Percentiles rank a stretch among this genome's conserved stretches.
Evolutionary conservation across 2,329 filamentous ascomycete genomes (phyloP).

Genomic region (Xylaria sp.): DNA sequence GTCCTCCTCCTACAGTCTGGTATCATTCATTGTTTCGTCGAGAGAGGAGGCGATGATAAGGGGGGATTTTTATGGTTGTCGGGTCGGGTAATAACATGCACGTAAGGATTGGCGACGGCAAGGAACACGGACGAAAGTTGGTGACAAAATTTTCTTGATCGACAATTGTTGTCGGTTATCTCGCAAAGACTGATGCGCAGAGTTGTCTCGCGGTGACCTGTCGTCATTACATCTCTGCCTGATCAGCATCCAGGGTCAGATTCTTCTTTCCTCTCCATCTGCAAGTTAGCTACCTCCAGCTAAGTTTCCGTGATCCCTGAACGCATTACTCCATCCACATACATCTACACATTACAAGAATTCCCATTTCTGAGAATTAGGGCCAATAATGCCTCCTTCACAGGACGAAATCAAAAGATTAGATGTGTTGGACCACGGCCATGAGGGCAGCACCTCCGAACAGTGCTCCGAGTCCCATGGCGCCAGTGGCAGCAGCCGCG

Average conservation of each 20-base stretch:
- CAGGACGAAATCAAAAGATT: not conserved
- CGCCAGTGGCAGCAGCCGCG: slow-evolving; percentile 14
- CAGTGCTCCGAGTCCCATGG: slow-evolving; percentile 15
- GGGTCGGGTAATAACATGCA: too few species aligned
- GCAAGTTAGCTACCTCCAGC: not conserved
- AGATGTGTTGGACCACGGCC: slow-evolving; percentile 19
- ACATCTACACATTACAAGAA: slow-evolving; percentile 4
- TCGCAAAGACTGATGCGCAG: too few species aligned
- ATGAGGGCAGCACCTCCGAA: slow-evolving; percentile 20
- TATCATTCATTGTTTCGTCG: not conserved
- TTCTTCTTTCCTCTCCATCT: too few species aligned
- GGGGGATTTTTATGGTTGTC: too few species aligned
- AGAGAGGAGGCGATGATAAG: not conserved
- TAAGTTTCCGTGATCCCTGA: not conserved
- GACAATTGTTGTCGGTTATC: too few species aligned
- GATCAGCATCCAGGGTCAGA: too few species aligned
- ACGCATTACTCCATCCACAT: not conserved
- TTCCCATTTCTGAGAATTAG: not conserved
- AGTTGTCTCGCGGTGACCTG: too few species aligned
- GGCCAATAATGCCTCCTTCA: not conserved
- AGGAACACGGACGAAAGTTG: too few species aligned
- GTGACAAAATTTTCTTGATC: too few species aligned
- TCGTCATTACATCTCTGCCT: too few species aligned
- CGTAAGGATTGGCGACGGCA: too few species aligned
- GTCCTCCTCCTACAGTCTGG: not conserved